These are phyloP conservation scores for Trametes gibbosa DNA, from an alignment of 768 basidiomycete genomes.

Conservation along the genomic window DNA sequence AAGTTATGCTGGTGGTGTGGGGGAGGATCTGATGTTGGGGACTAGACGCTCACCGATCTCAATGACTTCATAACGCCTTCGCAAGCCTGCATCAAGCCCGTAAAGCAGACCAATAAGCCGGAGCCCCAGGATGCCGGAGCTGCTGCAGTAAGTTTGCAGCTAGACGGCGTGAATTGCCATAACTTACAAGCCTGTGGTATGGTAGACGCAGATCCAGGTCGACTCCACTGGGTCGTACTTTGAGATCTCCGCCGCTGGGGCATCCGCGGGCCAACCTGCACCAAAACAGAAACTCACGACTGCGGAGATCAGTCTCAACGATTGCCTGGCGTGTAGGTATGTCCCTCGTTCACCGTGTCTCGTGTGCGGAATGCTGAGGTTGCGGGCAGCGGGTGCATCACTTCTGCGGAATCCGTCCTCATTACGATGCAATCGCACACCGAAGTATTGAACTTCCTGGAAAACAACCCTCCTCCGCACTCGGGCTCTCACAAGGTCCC, in stretches of 20 bases:
- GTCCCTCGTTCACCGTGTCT: conserved; percentile 25
- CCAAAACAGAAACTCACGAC: conserved; percentile 71
- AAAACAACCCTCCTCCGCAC: conserved; percentile 44
- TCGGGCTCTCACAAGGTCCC: conserved; percentile 50
- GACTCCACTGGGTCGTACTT: conserved; percentile 86
- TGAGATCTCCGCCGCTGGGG: conserved; percentile 54
- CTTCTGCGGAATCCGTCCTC: conserved; percentile 95
- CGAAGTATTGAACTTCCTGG: conserved; percentile 82
- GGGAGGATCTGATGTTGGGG: not conserved
- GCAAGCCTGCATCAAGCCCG: conserved; percentile 97
- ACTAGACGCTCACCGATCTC: conserved; percentile 84
- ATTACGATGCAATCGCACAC: conserved; percentile 94
- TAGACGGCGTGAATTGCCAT: conserved; percentile 25
- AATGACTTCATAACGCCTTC: conserved; percentile 97
- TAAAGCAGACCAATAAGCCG: conserved; percentile 54
- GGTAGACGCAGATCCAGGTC: conserved; percentile 90
- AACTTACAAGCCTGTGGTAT: not conserved
- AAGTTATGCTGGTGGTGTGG: not conserved
- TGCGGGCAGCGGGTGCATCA: conserved; percentile 84
- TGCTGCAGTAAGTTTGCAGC: conserved; percentile 36
- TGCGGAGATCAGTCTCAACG: conserved; percentile 94
- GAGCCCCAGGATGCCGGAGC: conserved; percentile 39
- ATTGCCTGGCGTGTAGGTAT: conserved; percentile 97
- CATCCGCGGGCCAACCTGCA: conserved; percentile 13
- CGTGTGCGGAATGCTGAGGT: not conserved